Conservation (phyloP, 1,284 basidiomycete species). For the Rhizopogon hawkerae region DNA sequence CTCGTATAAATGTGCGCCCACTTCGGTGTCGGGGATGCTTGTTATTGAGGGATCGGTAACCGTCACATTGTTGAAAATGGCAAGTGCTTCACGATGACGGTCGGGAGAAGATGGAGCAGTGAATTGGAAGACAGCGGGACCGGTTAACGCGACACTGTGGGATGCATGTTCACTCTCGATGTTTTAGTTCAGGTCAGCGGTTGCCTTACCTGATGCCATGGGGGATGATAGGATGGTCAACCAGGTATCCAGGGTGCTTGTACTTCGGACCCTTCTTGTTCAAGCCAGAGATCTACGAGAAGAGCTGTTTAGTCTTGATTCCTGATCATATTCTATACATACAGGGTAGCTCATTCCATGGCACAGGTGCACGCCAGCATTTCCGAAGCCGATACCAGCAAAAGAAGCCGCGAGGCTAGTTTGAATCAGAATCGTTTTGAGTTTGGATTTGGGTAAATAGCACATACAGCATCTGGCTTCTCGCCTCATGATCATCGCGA, state of each 20-base stretch:
- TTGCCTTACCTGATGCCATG: constrained; percentile 69
- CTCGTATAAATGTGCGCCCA: constrained; percentile 80
- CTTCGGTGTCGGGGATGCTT: constrained; percentile 71
- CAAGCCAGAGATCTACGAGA: constrained; percentile 77
- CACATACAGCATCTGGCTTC: constrained; percentile 82
- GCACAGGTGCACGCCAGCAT: constrained; percentile 88
- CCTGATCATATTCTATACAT: constrained; percentile 19
- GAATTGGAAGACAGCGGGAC: constrained; percentile 91
- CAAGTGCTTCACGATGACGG: constrained; percentile 83
- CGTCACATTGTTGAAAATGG: constrained; percentile 70
- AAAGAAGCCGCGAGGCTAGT: constrained; percentile 79
- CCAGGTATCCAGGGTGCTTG: constrained; percentile 77
- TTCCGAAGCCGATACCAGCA: constrained; percentile 94
- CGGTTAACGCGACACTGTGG: constrained; percentile 70
- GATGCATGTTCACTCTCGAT: neutral
- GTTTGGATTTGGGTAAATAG: neutral
- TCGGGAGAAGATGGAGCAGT: constrained; percentile 87
- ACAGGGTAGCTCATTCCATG: constrained; percentile 83
- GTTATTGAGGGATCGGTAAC: constrained; percentile 61
- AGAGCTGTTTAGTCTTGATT: constrained; percentile 7
- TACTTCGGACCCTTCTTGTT: constrained; percentile 91
- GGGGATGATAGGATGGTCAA: constrained; percentile 84
- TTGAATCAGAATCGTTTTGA: constrained; percentile 3
- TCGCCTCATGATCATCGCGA: constrained; percentile 73
- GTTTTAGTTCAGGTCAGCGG: neutral